A percentile compares a stretch with the other conserved stretches of the same genome.
These are phyloP conservation scores for Polytrichum commune DNA, from an alignment of 225 moss, liverwort and hornwort genomes.

Conservation along the genomic window DNA sequence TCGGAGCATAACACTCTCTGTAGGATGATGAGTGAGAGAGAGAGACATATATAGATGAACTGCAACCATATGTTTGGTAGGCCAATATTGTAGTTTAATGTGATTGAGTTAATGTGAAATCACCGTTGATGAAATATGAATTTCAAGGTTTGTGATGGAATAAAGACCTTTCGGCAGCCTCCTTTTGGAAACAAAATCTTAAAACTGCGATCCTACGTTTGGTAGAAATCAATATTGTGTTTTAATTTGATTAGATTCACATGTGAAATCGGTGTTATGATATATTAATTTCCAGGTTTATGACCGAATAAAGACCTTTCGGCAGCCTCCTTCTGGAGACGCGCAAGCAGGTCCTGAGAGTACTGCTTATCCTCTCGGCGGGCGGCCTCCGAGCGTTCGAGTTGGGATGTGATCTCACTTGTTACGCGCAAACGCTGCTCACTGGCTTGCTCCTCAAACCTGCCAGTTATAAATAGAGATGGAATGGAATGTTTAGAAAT, in stretches of 20 bases:
- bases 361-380: slow-evolving; percentile 68
- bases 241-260: too few species aligned
- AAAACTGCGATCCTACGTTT: too few species aligned
- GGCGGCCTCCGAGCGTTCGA: slow-evolving; percentile 71
- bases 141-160: neutral
- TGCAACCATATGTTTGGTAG: too few species aligned
- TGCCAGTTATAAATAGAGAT: slow-evolving; percentile 15
- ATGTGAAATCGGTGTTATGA: neutral
- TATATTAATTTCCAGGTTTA: neutral
- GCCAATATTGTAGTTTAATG: too few species aligned
- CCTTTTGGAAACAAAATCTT: too few species aligned
- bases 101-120: too few species aligned
- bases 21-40: too few species aligned
- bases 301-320: slow-evolving; percentile 38
- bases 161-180: neutral
- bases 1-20: too few species aligned
- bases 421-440: slow-evolving; percentile 78
- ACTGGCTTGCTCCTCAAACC: slow-evolving; percentile 93
- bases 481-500: neutral
- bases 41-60: too few species aligned
- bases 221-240: too few species aligned
- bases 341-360: slow-evolving; percentile 68
- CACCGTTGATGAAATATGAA: neutral
- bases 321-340: slow-evolving; percentile 61
- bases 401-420: slow-evolving; percentile 65